phyloP scores from a whole-genome alignment of 192 early-diverging fungal genomes.

The Backusella liffmaniae region DNA sequence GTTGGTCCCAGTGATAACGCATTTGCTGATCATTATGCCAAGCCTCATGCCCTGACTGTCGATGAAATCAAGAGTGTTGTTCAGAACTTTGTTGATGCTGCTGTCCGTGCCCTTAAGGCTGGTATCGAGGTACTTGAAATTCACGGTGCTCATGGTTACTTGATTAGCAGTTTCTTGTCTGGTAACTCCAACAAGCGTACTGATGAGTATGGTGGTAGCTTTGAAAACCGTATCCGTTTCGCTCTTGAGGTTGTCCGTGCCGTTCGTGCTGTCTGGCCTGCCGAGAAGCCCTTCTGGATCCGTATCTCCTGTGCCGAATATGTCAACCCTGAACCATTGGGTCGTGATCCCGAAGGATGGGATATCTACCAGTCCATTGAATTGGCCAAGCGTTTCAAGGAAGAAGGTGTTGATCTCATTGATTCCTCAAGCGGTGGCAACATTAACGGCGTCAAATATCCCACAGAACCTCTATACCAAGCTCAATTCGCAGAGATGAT shows the following conservation, averaged over 20 bases:
- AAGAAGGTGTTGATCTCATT: conserved; percentile 78
- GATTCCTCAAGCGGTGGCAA: conserved; percentile 80
- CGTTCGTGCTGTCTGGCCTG: conserved; percentile 72
- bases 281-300: conserved; percentile 79
- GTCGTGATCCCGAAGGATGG: conserved; percentile 58
- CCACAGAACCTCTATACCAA: conserved; percentile 51
- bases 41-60: background rate
- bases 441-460: conserved; percentile 18
- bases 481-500: conserved; percentile 71
- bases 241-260: conserved; percentile 61
- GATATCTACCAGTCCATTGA: conserved; percentile 70
- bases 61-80: conserved; percentile 64
- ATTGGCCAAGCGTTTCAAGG: conserved; percentile 54
- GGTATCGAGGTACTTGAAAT: conserved; percentile 39
- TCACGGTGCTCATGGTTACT: conserved; percentile 83
- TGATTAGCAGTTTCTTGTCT: conserved; percentile 80
- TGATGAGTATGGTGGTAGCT: conserved; percentile 87
- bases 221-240: conserved; percentile 85
- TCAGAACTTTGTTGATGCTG: conserved; percentile 61
- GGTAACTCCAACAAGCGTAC: conserved; percentile 81
- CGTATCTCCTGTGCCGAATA: conserved; percentile 79
- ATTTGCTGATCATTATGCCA: conserved; percentile 38
- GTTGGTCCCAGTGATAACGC: conserved; percentile 59
- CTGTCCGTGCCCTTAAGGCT: conserved; percentile 68
- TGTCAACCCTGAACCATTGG: conserved; percentile 42